A percentile compares a stretch with the other conserved stretches of the same genome.
Conservation (phyloP, 208 protist genomes). For the Crithidia acanthocephali region DNA sequence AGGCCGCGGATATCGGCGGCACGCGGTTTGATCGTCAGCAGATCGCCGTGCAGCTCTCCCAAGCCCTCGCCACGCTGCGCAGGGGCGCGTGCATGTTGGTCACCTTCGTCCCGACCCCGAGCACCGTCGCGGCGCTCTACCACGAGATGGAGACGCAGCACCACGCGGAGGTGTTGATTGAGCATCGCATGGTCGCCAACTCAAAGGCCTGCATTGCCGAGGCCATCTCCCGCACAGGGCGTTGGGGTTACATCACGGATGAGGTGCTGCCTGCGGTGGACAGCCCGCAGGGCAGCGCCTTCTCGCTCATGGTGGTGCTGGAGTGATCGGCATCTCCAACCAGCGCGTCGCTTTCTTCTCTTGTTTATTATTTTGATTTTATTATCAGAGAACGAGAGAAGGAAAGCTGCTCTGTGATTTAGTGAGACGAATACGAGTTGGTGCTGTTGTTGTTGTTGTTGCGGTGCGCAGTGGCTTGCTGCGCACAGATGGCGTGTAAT, state of each 20-base stretch:
- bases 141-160: slow-evolving; percentile 39
- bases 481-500: no score
- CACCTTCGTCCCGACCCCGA: slow-evolving; percentile 50
- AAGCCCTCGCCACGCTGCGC: slow-evolving; percentile 47
- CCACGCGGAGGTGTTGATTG: slow-evolving; percentile 47
- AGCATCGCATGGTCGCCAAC: slow-evolving; percentile 36
- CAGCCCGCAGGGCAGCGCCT: slow-evolving; percentile 55
- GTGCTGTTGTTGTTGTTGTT: no score
- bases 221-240: slow-evolving; percentile 53
- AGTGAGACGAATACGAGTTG: no score
- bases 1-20: background rate
- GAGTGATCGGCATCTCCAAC: slow-evolving; percentile 30
- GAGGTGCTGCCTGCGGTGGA: slow-evolving; percentile 77
- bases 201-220: slow-evolving; percentile 57
- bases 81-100: slow-evolving; percentile 54
- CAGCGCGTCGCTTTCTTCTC: slow-evolving; percentile 5
- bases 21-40: slow-evolving; percentile 31
- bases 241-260: slow-evolving; percentile 71
- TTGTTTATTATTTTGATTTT: background rate
- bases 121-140: slow-evolving; percentile 46
- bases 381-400: no score
- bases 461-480: no score
- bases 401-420: no score
- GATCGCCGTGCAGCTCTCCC: slow-evolving; percentile 41
- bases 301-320: slow-evolving; percentile 61